Evolutionary conservation across 2,329 filamentous ascomycete species (phyloP).

Genomic region (Trichoderma sp.): DNA sequence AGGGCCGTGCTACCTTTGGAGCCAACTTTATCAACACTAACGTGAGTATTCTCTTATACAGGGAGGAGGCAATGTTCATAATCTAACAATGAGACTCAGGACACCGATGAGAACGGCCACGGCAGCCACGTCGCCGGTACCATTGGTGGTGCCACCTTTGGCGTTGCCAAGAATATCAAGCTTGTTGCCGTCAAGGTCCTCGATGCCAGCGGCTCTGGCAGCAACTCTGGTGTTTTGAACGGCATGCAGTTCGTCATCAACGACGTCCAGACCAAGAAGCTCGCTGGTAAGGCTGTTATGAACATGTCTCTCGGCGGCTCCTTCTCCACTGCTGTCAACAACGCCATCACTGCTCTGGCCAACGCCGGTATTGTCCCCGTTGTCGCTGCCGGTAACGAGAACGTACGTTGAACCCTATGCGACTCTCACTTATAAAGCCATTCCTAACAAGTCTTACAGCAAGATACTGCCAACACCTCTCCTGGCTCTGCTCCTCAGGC

Average conservation of each 20-base stretch:
- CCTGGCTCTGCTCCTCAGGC: constrained; percentile 55
- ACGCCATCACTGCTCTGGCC: constrained; percentile 50
- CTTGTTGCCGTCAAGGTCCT: constrained; percentile 61
- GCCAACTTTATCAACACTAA: constrained; percentile 50
- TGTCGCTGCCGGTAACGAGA: constrained; percentile 60
- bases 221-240: constrained; percentile 47
- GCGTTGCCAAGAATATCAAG: constrained; percentile 57
- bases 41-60: constrained; percentile 33
- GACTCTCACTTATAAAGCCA: not conserved
- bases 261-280: constrained; percentile 42
- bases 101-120: constrained; percentile 60
- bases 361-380: constrained; percentile 53
- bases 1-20: constrained; percentile 52
- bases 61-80: not conserved
- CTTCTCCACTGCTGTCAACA: constrained; percentile 50
- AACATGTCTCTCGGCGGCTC: constrained; percentile 61
- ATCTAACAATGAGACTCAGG: constrained; percentile 26
- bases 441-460: constrained; percentile 25
- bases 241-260: constrained; percentile 56
- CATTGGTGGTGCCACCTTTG: constrained; percentile 58
- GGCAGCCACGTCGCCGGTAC: constrained; percentile 64
- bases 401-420: constrained; percentile 31
- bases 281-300: constrained; percentile 55
- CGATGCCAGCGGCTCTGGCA: constrained; percentile 40
- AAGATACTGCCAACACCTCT: constrained; percentile 49